Percentiles rank a stretch among this genome's conserved stretches.
Conservation (phyloP, 2,329 filamentous ascomycete genomes). For the Claviceps arundinis region DNA sequence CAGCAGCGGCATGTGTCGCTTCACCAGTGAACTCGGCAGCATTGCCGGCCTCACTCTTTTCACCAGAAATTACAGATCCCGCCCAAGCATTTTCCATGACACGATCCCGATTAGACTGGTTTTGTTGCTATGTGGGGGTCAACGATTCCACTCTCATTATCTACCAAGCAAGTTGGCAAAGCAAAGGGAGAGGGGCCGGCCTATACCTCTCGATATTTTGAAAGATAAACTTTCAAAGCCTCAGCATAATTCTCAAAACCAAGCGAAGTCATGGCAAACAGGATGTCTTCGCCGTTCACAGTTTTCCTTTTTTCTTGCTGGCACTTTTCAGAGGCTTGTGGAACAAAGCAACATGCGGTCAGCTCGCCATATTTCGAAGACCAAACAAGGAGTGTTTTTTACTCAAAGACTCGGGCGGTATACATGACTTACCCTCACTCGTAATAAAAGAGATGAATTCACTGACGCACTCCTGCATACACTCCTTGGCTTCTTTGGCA, state of each 20-base stretch:
- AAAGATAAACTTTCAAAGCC: conserved; percentile 93
- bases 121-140: conserved; percentile 22
- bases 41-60: conserved; percentile 17
- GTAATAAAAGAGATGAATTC: conserved; percentile 99
- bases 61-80: conserved; percentile 18
- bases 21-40: conserved; percentile 32
- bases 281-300: conserved; percentile 94
- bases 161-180: not conserved
- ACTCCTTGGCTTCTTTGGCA: conserved; percentile 97
- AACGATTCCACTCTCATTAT: not conserved
- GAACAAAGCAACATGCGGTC: conserved; percentile 4
- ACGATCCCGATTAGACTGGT: conserved; percentile 26
- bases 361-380: not conserved
- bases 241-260: conserved; percentile 99
- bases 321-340: conserved; percentile 88
- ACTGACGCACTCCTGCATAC: conserved; percentile 99
- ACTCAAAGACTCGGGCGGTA: not conserved
- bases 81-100: conserved; percentile 23
- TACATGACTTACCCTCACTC: conserved; percentile 66
- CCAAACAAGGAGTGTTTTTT: not conserved
- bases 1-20: conserved; percentile 21
- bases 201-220: conserved; percentile 93
- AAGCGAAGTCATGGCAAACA: conserved; percentile 97
- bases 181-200: not conserved
- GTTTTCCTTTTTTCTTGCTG: conserved; percentile 99